Evolutionary conservation across 164 flowering plant genomes (phyloP), one percentile per base, ranked within the genome.

Genomic region (Houttuynia cordata): DNA sequence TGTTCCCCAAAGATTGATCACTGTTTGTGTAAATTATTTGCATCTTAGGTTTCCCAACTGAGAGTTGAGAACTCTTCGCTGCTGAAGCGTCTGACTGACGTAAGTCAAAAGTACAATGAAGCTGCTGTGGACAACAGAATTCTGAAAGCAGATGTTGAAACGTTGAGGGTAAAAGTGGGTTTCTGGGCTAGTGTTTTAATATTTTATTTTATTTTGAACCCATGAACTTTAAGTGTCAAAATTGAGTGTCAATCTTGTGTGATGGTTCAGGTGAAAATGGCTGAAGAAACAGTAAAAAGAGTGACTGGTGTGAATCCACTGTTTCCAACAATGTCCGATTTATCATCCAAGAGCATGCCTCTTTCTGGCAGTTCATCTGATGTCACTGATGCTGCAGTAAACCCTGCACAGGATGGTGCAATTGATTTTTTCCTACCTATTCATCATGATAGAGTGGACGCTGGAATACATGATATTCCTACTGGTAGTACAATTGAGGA

Each of bases 51-150:
- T 68, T 62, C 91, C 53, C 85, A 88, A 70, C 62, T 88, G 71
- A 69, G 86, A 69, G 85, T 78, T 51, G 93, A 92, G 62, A 92
- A 87, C 72, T 84, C 93, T 41, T 70, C 86, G 8, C 67, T 86
- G 41, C 54, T 80, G 62, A 86, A 90, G 75, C 92, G 96, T 22
- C 76, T 88, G 12, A 73, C 85, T 37, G 89, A 84, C 62, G 64
- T 83, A 60, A 79, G 80, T 74, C 84, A 85, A 34, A 93, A 83
- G 73, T 88, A 77, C 75, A 88, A 74, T 74, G 91, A 85, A 70
- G 91, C 96, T 57, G 89, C 93, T 63, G 95, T 93, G 71, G 95
- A 93, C 78, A 93, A 93, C 59, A 81, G 99, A 74, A 83, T 93
- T 67, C 62, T 93, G 51, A 93, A 93, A 82, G 99, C 99, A 64